Conservation (phyloP, 2,329 filamentous ascomycete species). For the Colletotrichum tamarilloi region DNA sequence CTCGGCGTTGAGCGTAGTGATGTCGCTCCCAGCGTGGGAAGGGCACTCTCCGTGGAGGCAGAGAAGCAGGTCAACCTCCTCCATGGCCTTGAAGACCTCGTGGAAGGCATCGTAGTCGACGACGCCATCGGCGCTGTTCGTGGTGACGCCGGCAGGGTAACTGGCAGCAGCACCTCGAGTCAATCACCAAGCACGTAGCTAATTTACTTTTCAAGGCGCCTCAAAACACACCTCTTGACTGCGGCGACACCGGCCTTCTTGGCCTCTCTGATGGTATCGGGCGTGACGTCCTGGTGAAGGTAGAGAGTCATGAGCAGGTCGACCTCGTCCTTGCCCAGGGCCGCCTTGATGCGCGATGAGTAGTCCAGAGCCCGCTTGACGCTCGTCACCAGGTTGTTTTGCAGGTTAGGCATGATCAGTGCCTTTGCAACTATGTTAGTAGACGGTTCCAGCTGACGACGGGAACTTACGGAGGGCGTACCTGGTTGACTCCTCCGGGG, state of each 20-base stretch:
- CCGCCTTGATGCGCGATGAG: conserved; percentile 66
- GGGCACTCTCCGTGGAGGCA: conserved; percentile 95
- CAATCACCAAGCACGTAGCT: neutral
- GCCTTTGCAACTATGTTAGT: neutral
- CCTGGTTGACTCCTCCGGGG: conserved; percentile 71
- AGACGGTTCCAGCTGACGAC: neutral
- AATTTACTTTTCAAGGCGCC: too few relatives aligned
- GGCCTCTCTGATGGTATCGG: conserved; percentile 78
- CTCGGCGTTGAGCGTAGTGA: conserved; percentile 76
- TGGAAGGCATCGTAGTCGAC: conserved; percentile 77
- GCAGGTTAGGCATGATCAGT: conserved; percentile 68
- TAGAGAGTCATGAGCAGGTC: conserved; percentile 81
- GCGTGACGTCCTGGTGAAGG: conserved; percentile 71
- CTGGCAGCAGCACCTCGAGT: neutral
- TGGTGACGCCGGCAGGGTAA: conserved; percentile 63
- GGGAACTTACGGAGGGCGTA: neutral
- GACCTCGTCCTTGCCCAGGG: conserved; percentile 56
- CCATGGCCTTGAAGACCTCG: conserved; percentile 89
- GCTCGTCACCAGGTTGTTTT: conserved; percentile 69
- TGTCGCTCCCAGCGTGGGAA: conserved; percentile 48
- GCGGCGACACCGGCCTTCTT: conserved; percentile 77
- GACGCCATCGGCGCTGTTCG: conserved; percentile 76
- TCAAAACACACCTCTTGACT: conserved; percentile 61
- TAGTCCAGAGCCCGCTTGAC: conserved; percentile 75
- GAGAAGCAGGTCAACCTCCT: conserved; percentile 81